A percentile compares a stretch with the other conserved stretches of the same genome.
phyloP scores from a whole-genome alignment of 495 filamentous ascomycete species.

The Neurospora sp. region DNA sequence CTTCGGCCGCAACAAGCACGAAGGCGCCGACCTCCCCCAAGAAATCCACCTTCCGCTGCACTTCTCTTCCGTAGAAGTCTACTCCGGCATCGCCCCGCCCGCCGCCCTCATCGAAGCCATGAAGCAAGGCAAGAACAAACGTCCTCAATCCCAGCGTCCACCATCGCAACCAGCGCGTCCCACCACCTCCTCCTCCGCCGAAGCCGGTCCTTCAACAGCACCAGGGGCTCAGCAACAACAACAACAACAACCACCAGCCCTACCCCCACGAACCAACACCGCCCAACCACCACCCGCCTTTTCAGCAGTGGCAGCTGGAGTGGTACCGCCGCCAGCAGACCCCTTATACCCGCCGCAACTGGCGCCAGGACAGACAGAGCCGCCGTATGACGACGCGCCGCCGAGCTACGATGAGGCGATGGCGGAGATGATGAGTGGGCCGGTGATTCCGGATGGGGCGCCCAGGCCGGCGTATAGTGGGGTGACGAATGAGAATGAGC shows the following conservation, averaged over 20 bases:
- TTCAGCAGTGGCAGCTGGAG: constrained; percentile 6
- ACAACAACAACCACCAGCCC: constrained; percentile 2
- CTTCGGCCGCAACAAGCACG: constrained; percentile 4
- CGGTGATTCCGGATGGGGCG: constrained; percentile 22
- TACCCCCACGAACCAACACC: constrained; percentile 10
- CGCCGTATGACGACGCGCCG: constrained; percentile 51
- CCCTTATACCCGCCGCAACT: constrained; percentile 40
- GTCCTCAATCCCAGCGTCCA: constrained; percentile 4
- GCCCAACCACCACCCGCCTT: constrained; percentile 13
- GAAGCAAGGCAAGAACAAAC: constrained; percentile 23
- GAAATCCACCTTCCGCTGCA: constrained; percentile 63
- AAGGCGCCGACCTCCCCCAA: constrained; percentile 43
- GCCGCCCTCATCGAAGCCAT: constrained; percentile 62
- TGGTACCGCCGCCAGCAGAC: constrained; percentile 12
- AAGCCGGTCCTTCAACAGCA: constrained; percentile 9
- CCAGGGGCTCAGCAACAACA: neutral
- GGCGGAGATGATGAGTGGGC: constrained; percentile 54
- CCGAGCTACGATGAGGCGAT: constrained; percentile 90
- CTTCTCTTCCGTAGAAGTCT: constrained; percentile 65
- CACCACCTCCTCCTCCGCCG: constrained; percentile 15
- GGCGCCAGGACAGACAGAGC: constrained; percentile 13
- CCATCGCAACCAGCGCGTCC: constrained; percentile 25
- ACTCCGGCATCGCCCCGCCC: constrained; percentile 84
- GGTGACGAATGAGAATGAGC: constrained; percentile 38
- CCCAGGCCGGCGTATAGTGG: constrained; percentile 37